Percentiles rank a stretch among this genome's conserved stretches.
phyloP scores from a whole-genome alignment of 2,329 filamentous ascomycete genomes.

The Neofusicoccum laricinum region DNA sequence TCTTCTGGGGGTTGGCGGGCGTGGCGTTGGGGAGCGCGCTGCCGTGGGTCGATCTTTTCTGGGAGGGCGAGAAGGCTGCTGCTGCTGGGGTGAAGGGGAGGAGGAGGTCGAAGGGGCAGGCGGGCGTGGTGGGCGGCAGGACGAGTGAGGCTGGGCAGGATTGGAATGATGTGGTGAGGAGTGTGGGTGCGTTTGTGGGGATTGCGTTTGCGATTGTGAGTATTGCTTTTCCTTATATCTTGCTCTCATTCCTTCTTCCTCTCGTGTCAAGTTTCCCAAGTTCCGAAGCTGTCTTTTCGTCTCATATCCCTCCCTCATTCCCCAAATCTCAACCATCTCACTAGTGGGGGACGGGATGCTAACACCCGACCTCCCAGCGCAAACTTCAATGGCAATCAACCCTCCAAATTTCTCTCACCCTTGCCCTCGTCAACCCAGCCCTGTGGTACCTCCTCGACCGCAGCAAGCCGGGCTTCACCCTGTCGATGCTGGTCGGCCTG shows the following conservation, averaged over 20 bases:
- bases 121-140: conserved; percentile 21
- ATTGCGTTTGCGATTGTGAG: conserved; percentile 81
- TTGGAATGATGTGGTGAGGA: conserved; percentile 72
- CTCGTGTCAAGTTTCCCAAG: neutral
- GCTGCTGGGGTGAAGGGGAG: neutral
- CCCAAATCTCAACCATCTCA: neutral
- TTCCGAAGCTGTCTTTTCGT: neutral
- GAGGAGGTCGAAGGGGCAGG: conserved; percentile 17
- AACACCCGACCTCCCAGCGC: conserved; percentile 53
- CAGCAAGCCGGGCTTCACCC: conserved; percentile 76
- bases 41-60: conserved; percentile 79
- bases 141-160: conserved; percentile 49
- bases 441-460: conserved; percentile 97
- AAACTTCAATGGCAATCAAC: conserved; percentile 92
- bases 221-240: conserved; percentile 21
- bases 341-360: neutral
- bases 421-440: conserved; percentile 87
- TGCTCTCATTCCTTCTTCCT: neutral
- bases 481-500: conserved; percentile 72
- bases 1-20: conserved; percentile 78
- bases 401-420: conserved; percentile 84
- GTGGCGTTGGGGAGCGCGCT: conserved; percentile 74
- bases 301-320: neutral
- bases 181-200: conserved; percentile 68
- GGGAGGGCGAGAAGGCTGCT: conserved; percentile 51